phyloP scores from a whole-genome alignment of 208 protist species.

The Leishmania turanica region DNA sequence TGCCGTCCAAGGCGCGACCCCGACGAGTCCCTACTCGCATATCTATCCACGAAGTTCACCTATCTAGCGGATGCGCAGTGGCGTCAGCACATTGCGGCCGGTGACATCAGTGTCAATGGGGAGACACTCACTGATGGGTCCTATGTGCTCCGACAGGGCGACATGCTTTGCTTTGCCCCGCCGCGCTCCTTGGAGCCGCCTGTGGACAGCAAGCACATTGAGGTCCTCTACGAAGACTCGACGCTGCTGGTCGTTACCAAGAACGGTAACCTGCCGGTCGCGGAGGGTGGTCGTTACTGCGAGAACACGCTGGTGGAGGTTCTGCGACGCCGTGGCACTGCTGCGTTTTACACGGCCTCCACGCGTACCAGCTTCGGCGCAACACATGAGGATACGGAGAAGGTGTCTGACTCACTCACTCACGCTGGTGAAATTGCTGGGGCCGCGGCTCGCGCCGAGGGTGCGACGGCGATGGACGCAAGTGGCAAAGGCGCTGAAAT shows the following conservation, averaged over 20 bases:
- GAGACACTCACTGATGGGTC: background rate
- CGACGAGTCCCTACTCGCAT: conserved; percentile 47
- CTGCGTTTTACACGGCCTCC: conserved; percentile 4
- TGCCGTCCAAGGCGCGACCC: conserved; percentile 55
- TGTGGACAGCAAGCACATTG: conserved; percentile 63
- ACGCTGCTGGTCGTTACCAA: conserved; percentile 67
- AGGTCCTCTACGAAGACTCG: conserved; percentile 60
- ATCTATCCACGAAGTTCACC: conserved; percentile 51
- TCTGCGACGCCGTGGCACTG: conserved; percentile 29
- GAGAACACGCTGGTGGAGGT: conserved; percentile 75
- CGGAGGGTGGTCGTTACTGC: conserved; percentile 85
- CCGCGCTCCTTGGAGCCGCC: conserved; percentile 71
- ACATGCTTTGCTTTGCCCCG: conserved; percentile 62
- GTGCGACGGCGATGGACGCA: background rate
- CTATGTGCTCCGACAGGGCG: conserved; percentile 55
- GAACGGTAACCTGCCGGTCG: conserved; percentile 80
- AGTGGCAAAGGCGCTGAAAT: background rate
- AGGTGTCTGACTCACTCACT: background rate
- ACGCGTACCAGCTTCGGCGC: background rate
- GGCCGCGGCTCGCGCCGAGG: background rate
- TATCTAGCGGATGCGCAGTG: conserved; percentile 65
- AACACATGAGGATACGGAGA: background rate
- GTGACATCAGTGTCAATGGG: conserved; percentile 52
- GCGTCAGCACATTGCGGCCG: conserved; percentile 46
- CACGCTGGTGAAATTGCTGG: too few relatives aligned